A percentile compares a stretch with the other conserved stretches of the same genome.
Conservation (phyloP, 305 asterid species). For the Rubia tinctorum region DNA sequence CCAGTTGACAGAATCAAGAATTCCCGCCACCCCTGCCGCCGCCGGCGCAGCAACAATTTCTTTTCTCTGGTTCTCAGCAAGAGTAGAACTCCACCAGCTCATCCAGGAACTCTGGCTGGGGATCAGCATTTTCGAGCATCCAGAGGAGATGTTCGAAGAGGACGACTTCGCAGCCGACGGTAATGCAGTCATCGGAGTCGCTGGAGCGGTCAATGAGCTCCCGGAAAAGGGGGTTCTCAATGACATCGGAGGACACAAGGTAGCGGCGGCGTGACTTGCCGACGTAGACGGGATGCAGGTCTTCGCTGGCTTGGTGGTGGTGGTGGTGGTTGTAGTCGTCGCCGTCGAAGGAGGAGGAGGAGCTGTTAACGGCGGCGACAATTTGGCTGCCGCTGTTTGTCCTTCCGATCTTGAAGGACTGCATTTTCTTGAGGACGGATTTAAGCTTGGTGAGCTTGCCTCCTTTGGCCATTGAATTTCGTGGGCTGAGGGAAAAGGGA, state of each 20-base stretch:
- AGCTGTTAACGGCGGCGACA: slow-evolving; percentile 24
- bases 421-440: slow-evolving; percentile 82
- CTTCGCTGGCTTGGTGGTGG: slow-evolving; percentile 18
- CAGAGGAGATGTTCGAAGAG: slow-evolving; percentile 89
- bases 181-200: slow-evolving; percentile 34
- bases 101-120: slow-evolving; percentile 71
- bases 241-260: slow-evolving; percentile 58
- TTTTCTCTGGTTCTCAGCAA: slow-evolving; percentile 40
- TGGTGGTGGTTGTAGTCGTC: slow-evolving; percentile 16
- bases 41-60: background rate
- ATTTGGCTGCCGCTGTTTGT: slow-evolving; percentile 36
- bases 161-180: slow-evolving; percentile 82
- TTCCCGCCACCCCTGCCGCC: background rate
- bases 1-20: background rate
- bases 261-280: slow-evolving; percentile 83
- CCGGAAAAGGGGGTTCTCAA: slow-evolving; percentile 75
- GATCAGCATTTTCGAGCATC: slow-evolving; percentile 97
- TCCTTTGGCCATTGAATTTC: slow-evolving; percentile 51
- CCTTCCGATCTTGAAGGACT: slow-evolving; percentile 80
- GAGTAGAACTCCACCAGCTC: slow-evolving; percentile 91
- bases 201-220: slow-evolving; percentile 71
- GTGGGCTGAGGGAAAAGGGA: background rate
- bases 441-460: slow-evolving; percentile 81
- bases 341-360: slow-evolving; percentile 12
- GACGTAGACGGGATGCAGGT: slow-evolving; percentile 66